These are phyloP conservation scores for Cicer arietinum DNA, from an alignment of 306 rosid species.

Conservation along the genomic window DNA sequence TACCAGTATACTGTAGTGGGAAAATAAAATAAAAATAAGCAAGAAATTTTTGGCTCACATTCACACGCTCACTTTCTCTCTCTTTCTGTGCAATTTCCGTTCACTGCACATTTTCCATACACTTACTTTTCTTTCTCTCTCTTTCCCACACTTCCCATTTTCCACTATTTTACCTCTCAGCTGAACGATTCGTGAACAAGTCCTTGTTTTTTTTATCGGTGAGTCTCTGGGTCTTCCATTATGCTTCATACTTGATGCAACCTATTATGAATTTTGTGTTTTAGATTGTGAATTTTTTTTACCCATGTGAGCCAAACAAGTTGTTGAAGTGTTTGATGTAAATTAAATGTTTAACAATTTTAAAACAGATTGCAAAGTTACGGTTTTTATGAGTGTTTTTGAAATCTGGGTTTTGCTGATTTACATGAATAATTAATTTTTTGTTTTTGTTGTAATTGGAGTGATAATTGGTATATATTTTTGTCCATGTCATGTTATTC, in stretches of 20 bases:
- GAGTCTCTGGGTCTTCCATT: slow-evolving; percentile 49
- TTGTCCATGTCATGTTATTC: slow-evolving; percentile 16
- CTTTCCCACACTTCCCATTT: slow-evolving; percentile 40
- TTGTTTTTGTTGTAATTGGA: slow-evolving; percentile 2
- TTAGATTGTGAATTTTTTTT: background rate
- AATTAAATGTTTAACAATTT: slow-evolving; percentile 34
- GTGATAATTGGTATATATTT: slow-evolving; percentile 39
- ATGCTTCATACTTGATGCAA: slow-evolving; percentile 4
- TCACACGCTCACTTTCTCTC: slow-evolving; percentile 44
- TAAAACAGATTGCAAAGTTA: slow-evolving; percentile 18
- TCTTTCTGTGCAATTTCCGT: slow-evolving; percentile 51
- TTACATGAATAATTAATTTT: slow-evolving; percentile 34
- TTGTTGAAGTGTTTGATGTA: slow-evolving; percentile 32
- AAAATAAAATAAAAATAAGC: slow-evolving; percentile 34
- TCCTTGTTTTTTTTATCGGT: slow-evolving; percentile 53
- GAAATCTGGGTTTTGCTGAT: slow-evolving; percentile 52
- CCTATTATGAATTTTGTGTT: background rate
- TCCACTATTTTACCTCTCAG: slow-evolving; percentile 40
- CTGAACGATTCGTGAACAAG: slow-evolving; percentile 35
- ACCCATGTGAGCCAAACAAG: background rate
- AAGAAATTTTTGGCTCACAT: slow-evolving; percentile 30
- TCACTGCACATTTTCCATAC: slow-evolving; percentile 55
- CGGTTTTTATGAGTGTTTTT: slow-evolving; percentile 29
- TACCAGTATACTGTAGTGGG: background rate
- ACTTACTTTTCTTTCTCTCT: slow-evolving; percentile 27